A percentile compares a stretch with the other conserved stretches of the same genome.
Evolutionary conservation across 306 rosid genomes (phyloP).

Genomic region (Dryas alaskensis): DNA sequence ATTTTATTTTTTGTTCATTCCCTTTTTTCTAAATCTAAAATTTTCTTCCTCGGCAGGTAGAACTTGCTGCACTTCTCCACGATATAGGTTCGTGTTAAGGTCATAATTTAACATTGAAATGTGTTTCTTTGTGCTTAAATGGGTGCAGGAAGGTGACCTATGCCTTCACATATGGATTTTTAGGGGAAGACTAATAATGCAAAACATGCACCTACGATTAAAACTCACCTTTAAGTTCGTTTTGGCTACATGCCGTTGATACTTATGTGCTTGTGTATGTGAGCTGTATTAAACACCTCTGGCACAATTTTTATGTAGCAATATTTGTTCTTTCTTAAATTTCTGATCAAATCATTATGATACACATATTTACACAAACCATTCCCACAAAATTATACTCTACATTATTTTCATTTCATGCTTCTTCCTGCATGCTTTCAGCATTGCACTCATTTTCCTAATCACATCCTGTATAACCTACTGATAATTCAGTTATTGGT

Average conservation of each 20-base stretch:
- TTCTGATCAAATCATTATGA: background rate
- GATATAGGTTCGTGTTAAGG: conserved; percentile 54
- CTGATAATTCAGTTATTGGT: conserved; percentile 16
- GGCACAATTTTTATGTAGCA: no score
- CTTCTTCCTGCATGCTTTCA: conserved; percentile 2
- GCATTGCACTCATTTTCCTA: background rate
- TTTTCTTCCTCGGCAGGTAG: conserved; percentile 51
- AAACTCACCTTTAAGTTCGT: background rate
- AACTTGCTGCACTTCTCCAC: conserved; percentile 89
- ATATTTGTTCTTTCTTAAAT: no score
- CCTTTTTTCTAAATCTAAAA: background rate
- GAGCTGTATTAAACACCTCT: background rate
- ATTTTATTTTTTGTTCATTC: background rate
- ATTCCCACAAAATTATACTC: background rate
- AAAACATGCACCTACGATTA: background rate
- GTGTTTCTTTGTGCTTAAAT: background rate
- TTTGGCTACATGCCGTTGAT: background rate
- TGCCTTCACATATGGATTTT: background rate
- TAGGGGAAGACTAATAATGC: background rate
- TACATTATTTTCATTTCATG: background rate
- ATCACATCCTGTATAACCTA: background rate
- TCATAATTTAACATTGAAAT: background rate
- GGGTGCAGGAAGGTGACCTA: background rate
- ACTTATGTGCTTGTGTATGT: background rate
- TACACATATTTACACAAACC: background rate